phyloP scores from a whole-genome alignment of 495 filamentous ascomycete genomes.

The Immersiella caudata region DNA sequence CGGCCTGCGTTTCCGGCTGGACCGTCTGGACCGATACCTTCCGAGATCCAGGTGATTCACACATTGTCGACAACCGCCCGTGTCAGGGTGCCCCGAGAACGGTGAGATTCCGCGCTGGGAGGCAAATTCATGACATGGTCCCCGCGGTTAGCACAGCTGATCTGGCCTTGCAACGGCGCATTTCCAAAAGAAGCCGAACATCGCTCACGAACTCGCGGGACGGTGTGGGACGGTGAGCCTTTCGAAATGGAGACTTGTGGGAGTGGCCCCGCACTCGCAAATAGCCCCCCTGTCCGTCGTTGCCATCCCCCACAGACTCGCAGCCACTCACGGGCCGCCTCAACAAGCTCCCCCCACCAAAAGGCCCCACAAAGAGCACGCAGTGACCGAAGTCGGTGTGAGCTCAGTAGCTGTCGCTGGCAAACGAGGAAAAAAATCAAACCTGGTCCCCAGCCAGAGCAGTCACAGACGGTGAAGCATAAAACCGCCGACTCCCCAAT shows the following conservation, averaged over 20 bases:
- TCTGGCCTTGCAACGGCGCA: background rate
- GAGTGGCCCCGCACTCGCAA: constrained; percentile 17
- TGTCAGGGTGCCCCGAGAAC: background rate
- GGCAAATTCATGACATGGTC: background rate
- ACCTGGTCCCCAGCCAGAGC: constrained; percentile 23
- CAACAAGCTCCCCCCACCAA: constrained; percentile 22
- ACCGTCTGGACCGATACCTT: background rate
- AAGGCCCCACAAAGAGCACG: constrained; percentile 25
- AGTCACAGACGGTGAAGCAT: constrained; percentile 32
- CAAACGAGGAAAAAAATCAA: constrained; percentile 31
- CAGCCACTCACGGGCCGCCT: constrained; percentile 23
- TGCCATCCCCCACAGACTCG: constrained; percentile 27
- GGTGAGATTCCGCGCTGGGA: background rate
- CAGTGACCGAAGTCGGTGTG: constrained; percentile 37
- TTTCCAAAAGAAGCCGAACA: constrained; percentile 7
- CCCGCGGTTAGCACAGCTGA: background rate
- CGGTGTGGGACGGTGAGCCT: background rate
- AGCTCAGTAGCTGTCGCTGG: constrained; percentile 23
- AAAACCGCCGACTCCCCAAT: constrained; percentile 32
- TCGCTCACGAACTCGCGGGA: constrained; percentile 4
- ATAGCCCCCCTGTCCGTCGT: constrained; percentile 4
- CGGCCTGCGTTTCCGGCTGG: background rate
- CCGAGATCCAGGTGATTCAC: background rate
- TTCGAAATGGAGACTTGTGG: background rate
- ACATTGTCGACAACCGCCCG: background rate